phyloP scores from a whole-genome alignment of 1,284 basidiomycete genomes.

The Austropuccinia psidii region DNA sequence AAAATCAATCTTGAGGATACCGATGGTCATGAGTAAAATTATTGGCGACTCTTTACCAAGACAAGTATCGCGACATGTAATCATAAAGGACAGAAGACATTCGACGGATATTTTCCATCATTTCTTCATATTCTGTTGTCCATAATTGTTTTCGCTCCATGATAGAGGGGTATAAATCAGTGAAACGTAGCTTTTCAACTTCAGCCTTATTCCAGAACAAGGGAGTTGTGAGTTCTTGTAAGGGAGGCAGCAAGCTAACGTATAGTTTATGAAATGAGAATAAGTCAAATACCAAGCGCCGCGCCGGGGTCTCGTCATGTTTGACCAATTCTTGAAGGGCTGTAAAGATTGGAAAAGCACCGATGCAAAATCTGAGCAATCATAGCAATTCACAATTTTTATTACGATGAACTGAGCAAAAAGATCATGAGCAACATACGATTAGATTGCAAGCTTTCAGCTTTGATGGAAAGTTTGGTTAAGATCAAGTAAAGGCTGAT shows the following conservation, averaged over 20 bases:
- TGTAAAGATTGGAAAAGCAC: neutral
- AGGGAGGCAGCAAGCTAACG: neutral
- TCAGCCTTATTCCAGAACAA: conserved; percentile 17
- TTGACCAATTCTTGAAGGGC: neutral
- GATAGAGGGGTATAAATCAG: neutral
- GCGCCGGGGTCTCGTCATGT: neutral
- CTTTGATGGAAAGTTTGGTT: neutral
- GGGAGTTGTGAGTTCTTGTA: conserved; percentile 8
- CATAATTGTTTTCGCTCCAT: neutral
- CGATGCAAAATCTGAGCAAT: neutral
- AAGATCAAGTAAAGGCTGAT: conserved; percentile 23
- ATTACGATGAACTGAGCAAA: neutral
- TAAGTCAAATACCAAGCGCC: neutral
- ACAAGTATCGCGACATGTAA: neutral
- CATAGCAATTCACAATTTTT: neutral
- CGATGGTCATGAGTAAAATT: neutral
- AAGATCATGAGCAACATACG: neutral
- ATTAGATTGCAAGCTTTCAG: neutral
- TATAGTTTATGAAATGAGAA: conserved; percentile 27
- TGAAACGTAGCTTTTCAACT: neutral
- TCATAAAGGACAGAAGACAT: neutral
- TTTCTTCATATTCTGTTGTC: neutral
- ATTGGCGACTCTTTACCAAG: neutral
- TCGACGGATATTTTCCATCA: neutral
- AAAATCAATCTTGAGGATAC: neutral